Base-by-base conservation (phyloP, 257 asterid species). In the Mitragyna speciosa region DNA sequence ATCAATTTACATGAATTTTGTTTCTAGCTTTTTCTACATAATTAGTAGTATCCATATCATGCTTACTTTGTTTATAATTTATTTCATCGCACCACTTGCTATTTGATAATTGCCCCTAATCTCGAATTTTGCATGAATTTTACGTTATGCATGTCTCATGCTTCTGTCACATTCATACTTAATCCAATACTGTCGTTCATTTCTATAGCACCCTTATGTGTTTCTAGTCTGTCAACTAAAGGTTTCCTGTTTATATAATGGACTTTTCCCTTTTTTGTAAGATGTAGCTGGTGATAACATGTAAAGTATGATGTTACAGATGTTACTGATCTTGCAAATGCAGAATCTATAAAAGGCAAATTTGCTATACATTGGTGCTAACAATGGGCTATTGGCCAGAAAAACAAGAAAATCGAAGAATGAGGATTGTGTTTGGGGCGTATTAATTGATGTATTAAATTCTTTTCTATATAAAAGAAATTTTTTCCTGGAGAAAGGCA, bases 321-420 rank as follows among this genome's bases (percentile, higher is more conserved):
- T 66, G 24, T 41, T 66, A 66, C 8, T 67, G n/a, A 67, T 14
- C 97, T 90, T 63, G 93, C 92, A 0, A 89, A 88, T 86, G 96
- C 95, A 12, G 98, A 95, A 91, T 94, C 66, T 89, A 94, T 28
- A 90, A 92, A 90, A 90, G 96, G 85, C 98, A 94, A 45, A 93
- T 93, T 17, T 91, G 95, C 87, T 92, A 94, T 28, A 88, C 1
- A 92, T 36, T 36, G 41, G 41, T 92, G 83, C 22, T 30, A 30
- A 19, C 43, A 65, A 65, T 16, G 93, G 92, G 95, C 87, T 74
- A 84, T 91, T 52, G 82, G 77, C 49, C 83, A 84, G 78, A 92
- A 75, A 90, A 89, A 41, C 94, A 86, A 73, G 95, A 84, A 79
- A 93, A 93, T 80, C 74, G 87, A 87, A 87, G 85, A 91, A 83